Conservation (phyloP, 192 early-diverging fungal genomes). For the Paraglomus occultum region DNA sequence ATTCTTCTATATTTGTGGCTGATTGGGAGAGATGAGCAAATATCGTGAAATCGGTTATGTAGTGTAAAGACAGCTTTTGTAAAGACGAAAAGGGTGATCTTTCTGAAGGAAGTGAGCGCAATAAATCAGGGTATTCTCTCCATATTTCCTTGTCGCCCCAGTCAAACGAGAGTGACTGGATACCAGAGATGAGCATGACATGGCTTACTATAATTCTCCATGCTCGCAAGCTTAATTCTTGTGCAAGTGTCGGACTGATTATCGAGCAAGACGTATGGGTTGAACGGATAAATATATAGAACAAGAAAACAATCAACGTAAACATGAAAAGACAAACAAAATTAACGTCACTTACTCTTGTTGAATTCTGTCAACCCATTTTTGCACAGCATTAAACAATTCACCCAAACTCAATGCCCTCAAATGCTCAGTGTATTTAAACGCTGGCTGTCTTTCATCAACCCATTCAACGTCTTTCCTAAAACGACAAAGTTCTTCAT, state of each 20-base stretch:
- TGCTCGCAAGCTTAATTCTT: background rate
- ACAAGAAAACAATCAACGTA: background rate
- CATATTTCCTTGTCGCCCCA: constrained; percentile 1
- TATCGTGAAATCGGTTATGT: constrained; percentile 26
- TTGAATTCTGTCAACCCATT: constrained; percentile 21
- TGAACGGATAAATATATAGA: background rate
- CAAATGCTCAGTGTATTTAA: constrained; percentile 14
- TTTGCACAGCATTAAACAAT: constrained; percentile 21
- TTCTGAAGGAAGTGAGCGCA: background rate
- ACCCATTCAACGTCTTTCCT: too few species aligned
- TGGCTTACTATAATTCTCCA: constrained; percentile 13
- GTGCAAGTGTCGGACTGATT: background rate
- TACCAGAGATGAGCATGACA: background rate
- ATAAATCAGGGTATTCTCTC: constrained; percentile 7
- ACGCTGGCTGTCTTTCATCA: background rate
- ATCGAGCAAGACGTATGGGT: background rate
- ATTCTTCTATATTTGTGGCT: constrained; percentile 20
- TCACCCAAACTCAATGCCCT: constrained; percentile 13
- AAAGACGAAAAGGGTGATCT: background rate
- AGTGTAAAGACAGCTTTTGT: constrained; percentile 8
- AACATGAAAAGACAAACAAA: background rate
- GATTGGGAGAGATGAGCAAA: constrained; percentile 24
- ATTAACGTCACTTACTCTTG: background rate
- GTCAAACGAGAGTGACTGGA: constrained; percentile 19
- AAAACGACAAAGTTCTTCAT: too few species aligned